Conservation (phyloP, 1,139 yeast species). For the Yamadazyma jaroonii region DNA sequence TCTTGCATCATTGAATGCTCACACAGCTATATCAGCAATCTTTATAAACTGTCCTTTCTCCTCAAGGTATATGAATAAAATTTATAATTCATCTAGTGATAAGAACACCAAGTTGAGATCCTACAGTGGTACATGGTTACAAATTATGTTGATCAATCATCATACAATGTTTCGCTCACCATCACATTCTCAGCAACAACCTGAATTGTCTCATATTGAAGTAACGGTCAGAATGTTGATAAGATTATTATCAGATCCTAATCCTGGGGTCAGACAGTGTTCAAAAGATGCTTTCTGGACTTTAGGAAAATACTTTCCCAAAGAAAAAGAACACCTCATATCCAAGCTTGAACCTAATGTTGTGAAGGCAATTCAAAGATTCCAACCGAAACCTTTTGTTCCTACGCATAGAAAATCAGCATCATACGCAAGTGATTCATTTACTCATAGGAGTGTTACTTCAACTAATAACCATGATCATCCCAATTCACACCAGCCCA, state of each 20-base stretch:
- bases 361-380: conserved; percentile 40
- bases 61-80: conserved; percentile 49
- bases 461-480: background rate
- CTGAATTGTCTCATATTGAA: conserved; percentile 38
- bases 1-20: conserved; percentile 75
- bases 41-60: conserved; percentile 55
- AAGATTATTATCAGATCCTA: conserved; percentile 74
- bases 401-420: conserved; percentile 5
- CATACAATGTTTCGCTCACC: conserved; percentile 20
- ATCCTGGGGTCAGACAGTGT: conserved; percentile 73
- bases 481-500: background rate
- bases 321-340: conserved; percentile 52
- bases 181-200: conserved; percentile 3
- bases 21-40: conserved; percentile 62
- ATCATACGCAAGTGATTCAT: background rate
- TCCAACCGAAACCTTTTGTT: conserved; percentile 23
- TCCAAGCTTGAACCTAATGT: conserved; percentile 40
- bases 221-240: conserved; percentile 50
- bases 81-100: conserved; percentile 57
- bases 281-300: conserved; percentile 79
- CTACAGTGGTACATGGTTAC: conserved; percentile 70
- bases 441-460: too few relatives aligned
- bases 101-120: conserved; percentile 70
- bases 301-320: conserved; percentile 46
- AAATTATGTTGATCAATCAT: conserved; percentile 52